These are phyloP conservation scores for Yarrowia divulgata DNA, from an alignment of 805 yeast species.

Conservation along the genomic window DNA sequence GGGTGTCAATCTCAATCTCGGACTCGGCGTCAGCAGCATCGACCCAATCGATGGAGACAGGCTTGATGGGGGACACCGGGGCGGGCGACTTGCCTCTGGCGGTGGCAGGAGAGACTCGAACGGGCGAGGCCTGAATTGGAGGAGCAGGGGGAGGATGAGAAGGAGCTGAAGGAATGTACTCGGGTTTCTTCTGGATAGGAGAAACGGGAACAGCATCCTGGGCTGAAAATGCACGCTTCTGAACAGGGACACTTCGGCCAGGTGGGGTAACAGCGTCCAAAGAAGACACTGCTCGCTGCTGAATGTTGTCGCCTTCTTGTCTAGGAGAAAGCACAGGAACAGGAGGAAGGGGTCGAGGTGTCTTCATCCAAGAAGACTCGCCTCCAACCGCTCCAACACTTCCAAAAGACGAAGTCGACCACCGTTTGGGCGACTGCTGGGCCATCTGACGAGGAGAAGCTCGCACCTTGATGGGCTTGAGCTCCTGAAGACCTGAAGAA, in stretches of 20 bases:
- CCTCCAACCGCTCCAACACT: constrained; percentile 14
- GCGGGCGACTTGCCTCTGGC: constrained; percentile 1
- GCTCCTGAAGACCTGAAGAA: background rate
- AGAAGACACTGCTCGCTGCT: constrained; percentile 6
- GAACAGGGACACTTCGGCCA: background rate
- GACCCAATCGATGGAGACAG: constrained; percentile 16
- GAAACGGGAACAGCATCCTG: constrained; percentile 7
- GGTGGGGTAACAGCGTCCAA: background rate
- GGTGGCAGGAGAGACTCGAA: background rate
- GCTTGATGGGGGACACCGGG: background rate
- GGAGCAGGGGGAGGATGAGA: constrained; percentile 34
- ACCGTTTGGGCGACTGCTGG: constrained; percentile 23
- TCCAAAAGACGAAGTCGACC: background rate
- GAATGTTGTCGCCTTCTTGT: background rate
- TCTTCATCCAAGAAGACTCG: constrained; percentile 27
- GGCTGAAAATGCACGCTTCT: constrained; percentile 1
- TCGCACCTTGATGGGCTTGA: constrained; percentile 17
- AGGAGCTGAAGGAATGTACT: constrained; percentile 5
- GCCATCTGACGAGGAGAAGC: constrained; percentile 33
- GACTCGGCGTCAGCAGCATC: background rate
- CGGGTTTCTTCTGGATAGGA: constrained; percentile 7
- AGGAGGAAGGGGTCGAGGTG: constrained; percentile 30
- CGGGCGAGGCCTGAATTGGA: background rate
- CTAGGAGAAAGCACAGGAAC: constrained; percentile 13
- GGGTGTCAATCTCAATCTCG: background rate